Evolutionary conservation across 306 rosid species (phyloP), one percentile per base, ranked within the genome.

Genomic region (Sphenostylis stenocarpa): DNA sequence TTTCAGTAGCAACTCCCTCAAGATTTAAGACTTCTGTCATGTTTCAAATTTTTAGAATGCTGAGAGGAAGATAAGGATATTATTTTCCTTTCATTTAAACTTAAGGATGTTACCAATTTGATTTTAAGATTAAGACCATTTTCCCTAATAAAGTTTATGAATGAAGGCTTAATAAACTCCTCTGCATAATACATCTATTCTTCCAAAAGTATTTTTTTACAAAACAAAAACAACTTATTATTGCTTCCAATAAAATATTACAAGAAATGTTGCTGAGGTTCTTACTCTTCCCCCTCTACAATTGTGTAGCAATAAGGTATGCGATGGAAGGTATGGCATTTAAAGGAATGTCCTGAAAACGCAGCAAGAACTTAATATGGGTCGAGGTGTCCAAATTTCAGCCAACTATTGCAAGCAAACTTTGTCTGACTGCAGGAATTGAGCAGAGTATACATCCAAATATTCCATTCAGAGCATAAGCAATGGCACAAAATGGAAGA

Each of bases 401-500:
- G 70, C 96, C 96, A 33, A 88, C 81, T 38, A 93, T 41, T 4
- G 92, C 89, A 28, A 90, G 55, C 86, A 93, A 78, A 78, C 96
- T 93, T 62, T 87, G 83, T 85, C 97, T 86, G 14, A 90, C 71
- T 19, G 76, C 84, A 21, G 97, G 96, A 67, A 92, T 72, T 69
- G 97, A 90, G 86, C 96, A 93, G 39, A 90, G 75, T 85, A 87
- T 23, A 47, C 94, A 83, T 58, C 97, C 97, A 80, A 90, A 90
- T 48, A 93, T 93, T 8, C 96, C 96, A 81, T 83, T 93, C 78
- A 90, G 76, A 36, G 88, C 96, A 71, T 93, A 88, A 45, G 97
- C 94, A 62, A 93, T 87, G 68, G 97, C 94, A 45, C 97, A 90
- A 72, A 93, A 93, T 28, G 97, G 96, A 24, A 93, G 92, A 73